Evolutionary conservation across 2,329 filamentous ascomycete genomes (phyloP).

Genomic region (Penicillium sp.): DNA sequence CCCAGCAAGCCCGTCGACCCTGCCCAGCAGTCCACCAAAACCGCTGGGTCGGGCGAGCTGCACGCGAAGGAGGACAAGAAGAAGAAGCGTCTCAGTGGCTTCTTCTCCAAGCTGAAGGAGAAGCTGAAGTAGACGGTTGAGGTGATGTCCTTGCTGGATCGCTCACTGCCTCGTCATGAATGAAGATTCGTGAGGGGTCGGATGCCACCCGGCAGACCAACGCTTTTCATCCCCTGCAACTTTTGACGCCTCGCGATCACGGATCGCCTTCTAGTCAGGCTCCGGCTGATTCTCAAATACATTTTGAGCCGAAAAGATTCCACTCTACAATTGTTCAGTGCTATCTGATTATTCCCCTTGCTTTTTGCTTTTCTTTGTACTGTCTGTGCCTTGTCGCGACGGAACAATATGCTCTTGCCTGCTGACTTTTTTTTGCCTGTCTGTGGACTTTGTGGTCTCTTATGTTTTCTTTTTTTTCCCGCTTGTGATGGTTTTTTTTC

Average conservation of each 20-base stretch:
- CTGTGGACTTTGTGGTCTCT: neutral
- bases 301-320: no score
- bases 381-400: neutral
- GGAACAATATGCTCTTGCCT: neutral
- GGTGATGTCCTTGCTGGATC: no score
- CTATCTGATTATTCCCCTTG: no score
- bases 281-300: no score
- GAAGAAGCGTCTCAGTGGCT: slow-evolving; percentile 58
- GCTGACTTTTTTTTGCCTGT: neutral
- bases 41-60: slow-evolving; percentile 20
- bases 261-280: no score
- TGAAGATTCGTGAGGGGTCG: no score
- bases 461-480: neutral
- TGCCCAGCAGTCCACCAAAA: slow-evolving; percentile 10
- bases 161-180: no score
- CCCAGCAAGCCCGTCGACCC: slow-evolving; percentile 15
- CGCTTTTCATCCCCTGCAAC: no score
- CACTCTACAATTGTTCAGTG: no score
- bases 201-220: no score
- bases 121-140: slow-evolving; percentile 41
- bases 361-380: no score
- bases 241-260: no score
- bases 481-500: neutral
- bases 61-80: slow-evolving; percentile 50
- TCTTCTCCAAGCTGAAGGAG: slow-evolving; percentile 53